Evolutionary conservation across 352 stramenopile genomes (phyloP), one percentile per base, ranked within the genome.

Genomic region (Phytopythium chamaehyphon): DNA sequence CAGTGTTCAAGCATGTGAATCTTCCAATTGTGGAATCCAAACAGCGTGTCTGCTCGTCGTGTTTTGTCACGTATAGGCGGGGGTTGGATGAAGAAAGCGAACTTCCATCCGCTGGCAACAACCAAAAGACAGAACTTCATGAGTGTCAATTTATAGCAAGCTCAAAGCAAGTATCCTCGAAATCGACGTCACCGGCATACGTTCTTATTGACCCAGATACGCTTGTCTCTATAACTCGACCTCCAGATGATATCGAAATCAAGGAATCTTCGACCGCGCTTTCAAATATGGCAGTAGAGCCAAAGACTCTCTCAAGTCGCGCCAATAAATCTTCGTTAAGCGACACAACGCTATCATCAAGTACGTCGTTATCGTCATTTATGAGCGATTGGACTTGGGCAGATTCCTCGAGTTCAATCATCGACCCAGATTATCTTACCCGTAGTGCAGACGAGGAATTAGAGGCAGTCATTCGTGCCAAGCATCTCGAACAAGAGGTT

Each of bases 401-500:
- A 14, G 68, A 47, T 31, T 67, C 54, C 19, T 69, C 46, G 22
- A 37, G 28, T 15, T 54, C 49, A n/a, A 51, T 40, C 10, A 19
- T 40, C 50, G 40, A 64, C 54, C 10, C 42, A n/a, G 33, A 1
- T 14, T 23, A 9, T 33, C 28, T n/a, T 26, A 22, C 19, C 23
- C 42, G 44, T 1, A 19, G 44, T 24, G 44, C 9, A 9, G 73
- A 85, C 24, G 82, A 89, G n/a, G 78, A 88, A 37, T 55, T 87
- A 1, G 77, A 81, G 19, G 82, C 80, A 0, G 66, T 66, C 51
- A 55, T 81, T 3, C 77, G 76, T 8, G 76, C 77, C 2, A 69
- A 68, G 9, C 62, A 88, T 38, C 64, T 88, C 2, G 82, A 92
- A 54, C 75, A 76, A n/a, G 78, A 92, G 31, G 82, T 90, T 6